phyloP scores from a whole-genome alignment of 352 stramenopile genomes.

The Phytopythium mirpurense region DNA sequence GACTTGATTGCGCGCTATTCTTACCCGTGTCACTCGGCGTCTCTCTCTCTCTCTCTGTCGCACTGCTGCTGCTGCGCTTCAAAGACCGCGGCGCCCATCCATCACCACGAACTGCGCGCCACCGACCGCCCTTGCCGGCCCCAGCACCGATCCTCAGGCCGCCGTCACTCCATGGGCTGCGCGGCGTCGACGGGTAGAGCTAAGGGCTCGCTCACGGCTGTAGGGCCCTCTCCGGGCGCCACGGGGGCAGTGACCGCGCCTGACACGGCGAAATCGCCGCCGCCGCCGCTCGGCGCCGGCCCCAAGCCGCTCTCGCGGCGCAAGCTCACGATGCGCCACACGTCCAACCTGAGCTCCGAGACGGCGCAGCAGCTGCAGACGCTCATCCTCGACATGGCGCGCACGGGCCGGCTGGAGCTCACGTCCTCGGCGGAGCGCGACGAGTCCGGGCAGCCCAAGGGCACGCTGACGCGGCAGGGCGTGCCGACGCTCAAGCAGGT shows the following conservation, averaged over 20 bases:
- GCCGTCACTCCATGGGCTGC: constrained; percentile 15
- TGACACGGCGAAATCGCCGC: constrained; percentile 3
- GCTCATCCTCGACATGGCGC: constrained; percentile 51
- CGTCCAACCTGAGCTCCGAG: constrained; percentile 23
- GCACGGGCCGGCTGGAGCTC: constrained; percentile 46
- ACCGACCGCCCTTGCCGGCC: no score
- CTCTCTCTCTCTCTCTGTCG: no score
- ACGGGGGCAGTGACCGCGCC: neutral
- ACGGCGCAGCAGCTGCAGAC: constrained; percentile 21
- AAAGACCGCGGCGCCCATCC: no score
- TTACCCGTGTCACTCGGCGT: no score
- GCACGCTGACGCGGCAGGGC: constrained; percentile 46
- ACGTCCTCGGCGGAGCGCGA: constrained; percentile 48
- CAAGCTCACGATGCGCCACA: constrained; percentile 33
- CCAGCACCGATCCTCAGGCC: no score
- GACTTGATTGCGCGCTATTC: no score
- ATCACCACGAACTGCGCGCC: no score
- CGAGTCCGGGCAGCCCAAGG: constrained; percentile 23
- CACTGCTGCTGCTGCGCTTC: no score
- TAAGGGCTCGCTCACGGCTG: neutral
- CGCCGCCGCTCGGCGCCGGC: constrained; percentile 1
- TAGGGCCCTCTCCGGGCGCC: constrained; percentile 1
- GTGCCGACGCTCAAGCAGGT: constrained; percentile 45
- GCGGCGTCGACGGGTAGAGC: constrained; percentile 17
- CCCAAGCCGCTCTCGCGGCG: constrained; percentile 13